A percentile compares a stretch with the other conserved stretches of the same genome.
Evolutionary conservation across 2,329 filamentous ascomycete species (phyloP).

Genomic region (Stenocarpella maydis): DNA sequence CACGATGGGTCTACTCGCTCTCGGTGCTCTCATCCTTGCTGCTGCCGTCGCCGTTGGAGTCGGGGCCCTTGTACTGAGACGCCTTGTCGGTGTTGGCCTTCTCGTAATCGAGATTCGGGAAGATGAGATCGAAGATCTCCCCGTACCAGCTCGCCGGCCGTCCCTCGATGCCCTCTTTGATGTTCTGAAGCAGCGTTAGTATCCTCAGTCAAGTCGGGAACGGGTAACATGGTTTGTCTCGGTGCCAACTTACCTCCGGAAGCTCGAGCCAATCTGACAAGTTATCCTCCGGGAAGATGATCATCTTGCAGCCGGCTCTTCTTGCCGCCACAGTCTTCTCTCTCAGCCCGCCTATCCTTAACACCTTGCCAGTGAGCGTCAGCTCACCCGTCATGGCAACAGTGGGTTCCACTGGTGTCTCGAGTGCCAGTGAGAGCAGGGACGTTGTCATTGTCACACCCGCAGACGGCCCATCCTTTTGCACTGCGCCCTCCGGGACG

Average conservation of each 20-base stretch:
- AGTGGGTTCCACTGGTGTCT: constrained; percentile 80
- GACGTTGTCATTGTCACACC: constrained; percentile 99
- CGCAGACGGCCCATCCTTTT: constrained; percentile 91
- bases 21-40: constrained; percentile 65
- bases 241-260: constrained; percentile 77
- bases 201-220: constrained; percentile 1
- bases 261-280: constrained; percentile 97
- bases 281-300: constrained; percentile 96
- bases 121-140: constrained; percentile 92
- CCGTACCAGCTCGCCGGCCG: constrained; percentile 92
- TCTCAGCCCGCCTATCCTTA: constrained; percentile 90
- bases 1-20: constrained; percentile 47
- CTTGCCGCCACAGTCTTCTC: constrained; percentile 98
- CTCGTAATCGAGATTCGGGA: constrained; percentile 79
- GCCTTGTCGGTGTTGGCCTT: constrained; percentile 78
- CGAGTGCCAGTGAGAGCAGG: constrained; percentile 83
- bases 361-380: constrained; percentile 94
- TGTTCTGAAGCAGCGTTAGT: constrained; percentile 71
- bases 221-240: neutral
- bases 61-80: constrained; percentile 60
- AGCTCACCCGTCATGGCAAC: constrained; percentile 98
- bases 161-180: constrained; percentile 95
- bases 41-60: constrained; percentile 56
- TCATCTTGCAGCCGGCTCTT: constrained; percentile 88
- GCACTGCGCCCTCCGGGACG: constrained; percentile 94